phyloP scores from a whole-genome alignment of 352 stramenopile genomes.

The Phytopythium litorale region DNA sequence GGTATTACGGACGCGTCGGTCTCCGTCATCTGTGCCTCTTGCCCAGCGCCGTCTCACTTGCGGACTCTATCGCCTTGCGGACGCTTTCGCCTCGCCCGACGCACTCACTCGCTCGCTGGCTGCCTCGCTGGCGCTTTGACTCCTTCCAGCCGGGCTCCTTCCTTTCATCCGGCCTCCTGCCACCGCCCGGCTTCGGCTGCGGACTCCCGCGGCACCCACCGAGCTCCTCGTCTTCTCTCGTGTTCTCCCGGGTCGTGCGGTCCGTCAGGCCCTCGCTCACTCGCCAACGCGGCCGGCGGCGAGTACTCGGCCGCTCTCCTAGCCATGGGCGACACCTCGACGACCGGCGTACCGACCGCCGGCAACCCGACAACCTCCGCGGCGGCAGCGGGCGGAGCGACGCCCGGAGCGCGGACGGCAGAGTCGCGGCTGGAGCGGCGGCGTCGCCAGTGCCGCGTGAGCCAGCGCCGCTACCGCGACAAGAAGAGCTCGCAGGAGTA shows the following conservation, averaged over 20 bases:
- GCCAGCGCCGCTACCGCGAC: conserved; percentile 67
- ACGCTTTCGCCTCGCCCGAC: too few relatives aligned
- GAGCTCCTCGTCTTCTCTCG: background rate
- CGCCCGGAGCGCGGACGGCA: too few relatives aligned
- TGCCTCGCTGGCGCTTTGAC: too few relatives aligned
- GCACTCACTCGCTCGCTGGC: too few relatives aligned
- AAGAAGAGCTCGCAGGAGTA: conserved; percentile 69
- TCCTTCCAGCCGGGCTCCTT: too few relatives aligned
- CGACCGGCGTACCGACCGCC: background rate
- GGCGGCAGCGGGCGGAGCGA: background rate
- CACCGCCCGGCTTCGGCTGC: too few relatives aligned
- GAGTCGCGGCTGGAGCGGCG: conserved; percentile 35
- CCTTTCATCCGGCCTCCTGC: too few relatives aligned
- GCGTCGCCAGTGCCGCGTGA: conserved; percentile 68
- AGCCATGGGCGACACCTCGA: background rate
- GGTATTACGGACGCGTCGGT: too few relatives aligned
- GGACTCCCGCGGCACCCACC: too few relatives aligned
- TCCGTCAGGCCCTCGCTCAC: background rate
- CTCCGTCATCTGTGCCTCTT: too few relatives aligned
- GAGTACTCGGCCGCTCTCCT: background rate
- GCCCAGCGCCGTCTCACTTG: too few relatives aligned
- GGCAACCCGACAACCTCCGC: background rate
- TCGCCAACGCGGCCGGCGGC: background rate
- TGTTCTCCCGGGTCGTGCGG: background rate
- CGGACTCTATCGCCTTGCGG: too few relatives aligned